Evolutionary conservation across 352 stramenopile genomes (phyloP), one percentile per base, ranked within the genome.

Genomic region (Phytopythium helicoides): DNA sequence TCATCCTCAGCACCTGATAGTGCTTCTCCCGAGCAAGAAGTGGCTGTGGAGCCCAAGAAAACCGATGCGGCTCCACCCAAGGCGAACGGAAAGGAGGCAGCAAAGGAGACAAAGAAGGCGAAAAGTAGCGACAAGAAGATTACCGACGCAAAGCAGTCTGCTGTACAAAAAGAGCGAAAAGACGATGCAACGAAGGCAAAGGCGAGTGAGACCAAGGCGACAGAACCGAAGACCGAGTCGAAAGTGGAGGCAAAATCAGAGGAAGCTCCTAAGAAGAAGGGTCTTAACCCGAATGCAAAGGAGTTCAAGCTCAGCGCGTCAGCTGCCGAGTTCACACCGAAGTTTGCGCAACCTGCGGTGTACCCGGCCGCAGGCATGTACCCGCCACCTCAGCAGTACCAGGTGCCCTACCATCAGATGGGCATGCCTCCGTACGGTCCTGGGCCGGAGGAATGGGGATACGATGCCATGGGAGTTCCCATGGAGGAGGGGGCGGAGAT

Each of bases 221-320:
- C 41, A 9, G 14, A 16, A 14, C 46, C 56, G 25, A 35, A 28
- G 15, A 14, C n/a, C 12, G 31, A 60, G 22, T 52, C 15, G 28
- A 66, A 58, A 38, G 23, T 52, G 10, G 52, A 58, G 16, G 28
- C 28, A 33, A 33, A 33, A 9, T 33, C 28, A 9, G 58, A 73
- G 11, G 42, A 48, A 21, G 54, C 65, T 33, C 47, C 68, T 36
- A 46, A 62, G 23, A 93, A 89, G 62, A 92, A 89, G 62, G 57
- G 47, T 21, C 67, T 95, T 53, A 95, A 95, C 54, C 77, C 82
- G 34, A 88, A 92, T 26, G 83, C 83, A 3, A 93, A 92, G 67
- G 86, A 95, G 56, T 95, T 93, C 62, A 93, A 92, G 62, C 66
- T 92, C 28, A 94, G 66, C 37, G 80, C 80, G 9, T 53, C 67